Evolutionary conservation across 2,329 filamentous ascomycete species (phyloP).

Genomic region (Dactylellina drechsleri): DNA sequence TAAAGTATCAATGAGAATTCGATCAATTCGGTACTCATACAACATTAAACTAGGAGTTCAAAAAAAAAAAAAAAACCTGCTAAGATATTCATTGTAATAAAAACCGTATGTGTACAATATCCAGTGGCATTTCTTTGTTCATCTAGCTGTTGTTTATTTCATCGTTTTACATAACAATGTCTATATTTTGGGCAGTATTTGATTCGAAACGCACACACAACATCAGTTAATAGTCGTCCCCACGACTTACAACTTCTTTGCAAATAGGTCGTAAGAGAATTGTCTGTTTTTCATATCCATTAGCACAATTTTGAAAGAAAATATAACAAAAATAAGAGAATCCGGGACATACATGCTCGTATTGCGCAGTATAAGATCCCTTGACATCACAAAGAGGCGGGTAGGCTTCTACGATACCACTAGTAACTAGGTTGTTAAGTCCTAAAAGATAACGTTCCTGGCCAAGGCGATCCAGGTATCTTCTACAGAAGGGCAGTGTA

Average conservation of each 20-base stretch:
- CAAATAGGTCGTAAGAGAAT: conserved; percentile 80
- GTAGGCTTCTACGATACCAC: conserved; percentile 88
- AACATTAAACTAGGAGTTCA: too few species aligned
- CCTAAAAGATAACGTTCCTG: conserved; percentile 94
- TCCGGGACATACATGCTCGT: conserved; percentile 79
- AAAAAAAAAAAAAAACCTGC: too few species aligned
- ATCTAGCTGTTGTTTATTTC: too few species aligned
- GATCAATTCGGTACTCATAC: too few species aligned
- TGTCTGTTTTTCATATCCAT: conserved; percentile 66
- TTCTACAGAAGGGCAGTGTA: conserved; percentile 87
- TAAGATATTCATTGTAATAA: too few species aligned
- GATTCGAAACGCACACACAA: neutral
- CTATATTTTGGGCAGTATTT: too few species aligned
- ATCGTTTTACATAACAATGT: too few species aligned
- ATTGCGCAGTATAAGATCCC: conserved; percentile 93
- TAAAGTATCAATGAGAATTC: too few species aligned
- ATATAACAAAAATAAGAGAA: neutral
- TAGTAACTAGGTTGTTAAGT: conserved; percentile 83
- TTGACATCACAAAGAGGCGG: conserved; percentile 90
- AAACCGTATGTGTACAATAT: too few species aligned
- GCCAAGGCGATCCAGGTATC: conserved; percentile 90
- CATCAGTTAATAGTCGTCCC: conserved; percentile 77
- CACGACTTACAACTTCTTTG: conserved; percentile 87
- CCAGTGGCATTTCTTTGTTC: too few species aligned
- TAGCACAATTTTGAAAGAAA: too few species aligned